Conservation (phyloP, 306 rosid genomes). For the Vachellia collinsii region DNA sequence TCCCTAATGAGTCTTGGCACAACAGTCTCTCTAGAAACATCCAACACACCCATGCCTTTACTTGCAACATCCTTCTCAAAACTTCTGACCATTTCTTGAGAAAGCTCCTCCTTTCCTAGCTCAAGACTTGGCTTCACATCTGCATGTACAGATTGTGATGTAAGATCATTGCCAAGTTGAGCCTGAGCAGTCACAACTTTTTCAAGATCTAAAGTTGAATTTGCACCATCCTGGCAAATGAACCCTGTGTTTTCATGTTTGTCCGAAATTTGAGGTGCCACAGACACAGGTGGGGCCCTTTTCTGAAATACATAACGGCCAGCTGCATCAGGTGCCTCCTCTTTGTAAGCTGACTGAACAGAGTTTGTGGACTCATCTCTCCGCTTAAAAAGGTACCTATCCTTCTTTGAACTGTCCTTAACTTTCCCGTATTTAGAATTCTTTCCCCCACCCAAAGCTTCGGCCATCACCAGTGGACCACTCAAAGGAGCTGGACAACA, state of each 20-base stretch:
- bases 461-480: constrained; percentile 93
- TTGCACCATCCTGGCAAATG: constrained; percentile 42
- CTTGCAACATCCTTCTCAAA: constrained; percentile 31
- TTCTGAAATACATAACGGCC: constrained; percentile 60
- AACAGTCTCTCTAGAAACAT: constrained; percentile 44
- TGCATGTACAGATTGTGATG: constrained; percentile 31
- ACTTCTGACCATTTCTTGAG: constrained; percentile 38
- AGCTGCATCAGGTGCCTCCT: constrained; percentile 56
- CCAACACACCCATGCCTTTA: constrained; percentile 40
- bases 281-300: constrained; percentile 52
- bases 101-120: constrained; percentile 47
- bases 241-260: constrained; percentile 44
- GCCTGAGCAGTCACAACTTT: constrained; percentile 41
- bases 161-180: constrained; percentile 42
- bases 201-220: constrained; percentile 46
- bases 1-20: constrained; percentile 39
- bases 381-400: constrained; percentile 85
- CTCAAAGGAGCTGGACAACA: constrained; percentile 84
- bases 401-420: constrained; percentile 79
- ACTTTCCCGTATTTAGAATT: constrained; percentile 63
- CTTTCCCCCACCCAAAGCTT: constrained; percentile 71
- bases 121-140: constrained; percentile 55
- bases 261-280: constrained; percentile 38
- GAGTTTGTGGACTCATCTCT: constrained; percentile 70
- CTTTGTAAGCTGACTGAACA: constrained; percentile 47